Evolutionary conservation across 2,329 filamentous ascomycete species (phyloP).

Genomic region (Monosporascus cannonballus): DNA sequence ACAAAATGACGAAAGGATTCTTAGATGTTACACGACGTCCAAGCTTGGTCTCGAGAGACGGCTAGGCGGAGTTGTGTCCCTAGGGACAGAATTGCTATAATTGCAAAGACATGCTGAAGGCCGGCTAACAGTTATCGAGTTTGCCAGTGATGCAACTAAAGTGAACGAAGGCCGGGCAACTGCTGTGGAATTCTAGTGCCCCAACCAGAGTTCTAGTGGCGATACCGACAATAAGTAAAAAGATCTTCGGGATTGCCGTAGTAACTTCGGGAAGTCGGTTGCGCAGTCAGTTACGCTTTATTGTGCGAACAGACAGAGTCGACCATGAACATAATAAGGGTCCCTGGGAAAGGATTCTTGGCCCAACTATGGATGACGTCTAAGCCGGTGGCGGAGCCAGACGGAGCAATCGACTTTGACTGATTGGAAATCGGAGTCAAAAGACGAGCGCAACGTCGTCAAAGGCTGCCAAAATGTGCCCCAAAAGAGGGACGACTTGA

Average conservation of each 20-base stretch:
- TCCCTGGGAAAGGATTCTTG: background rate
- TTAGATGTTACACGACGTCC: slow-evolving; percentile 14
- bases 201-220: background rate
- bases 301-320: background rate
- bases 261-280: background rate
- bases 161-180: background rate
- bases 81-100: slow-evolving; percentile 37
- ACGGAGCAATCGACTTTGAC: background rate
- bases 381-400: background rate
- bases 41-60: slow-evolving; percentile 16
- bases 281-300: background rate
- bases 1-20: slow-evolving; percentile 4
- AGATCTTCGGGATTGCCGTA: background rate
- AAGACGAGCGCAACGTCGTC: background rate
- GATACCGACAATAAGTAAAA: background rate
- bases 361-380: background rate
- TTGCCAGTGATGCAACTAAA: slow-evolving; percentile 4
- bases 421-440: background rate
- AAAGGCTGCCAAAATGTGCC: background rate
- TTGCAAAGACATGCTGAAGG: slow-evolving; percentile 20
- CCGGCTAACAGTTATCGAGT: slow-evolving; percentile 3
- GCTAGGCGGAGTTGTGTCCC: slow-evolving; percentile 28
- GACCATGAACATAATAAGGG: too few species aligned
- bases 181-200: background rate
- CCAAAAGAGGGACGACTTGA: background rate